phyloP scores from a whole-genome alignment of 2,329 filamentous ascomycete genomes.

The Rasamsonia emersonii region DNA sequence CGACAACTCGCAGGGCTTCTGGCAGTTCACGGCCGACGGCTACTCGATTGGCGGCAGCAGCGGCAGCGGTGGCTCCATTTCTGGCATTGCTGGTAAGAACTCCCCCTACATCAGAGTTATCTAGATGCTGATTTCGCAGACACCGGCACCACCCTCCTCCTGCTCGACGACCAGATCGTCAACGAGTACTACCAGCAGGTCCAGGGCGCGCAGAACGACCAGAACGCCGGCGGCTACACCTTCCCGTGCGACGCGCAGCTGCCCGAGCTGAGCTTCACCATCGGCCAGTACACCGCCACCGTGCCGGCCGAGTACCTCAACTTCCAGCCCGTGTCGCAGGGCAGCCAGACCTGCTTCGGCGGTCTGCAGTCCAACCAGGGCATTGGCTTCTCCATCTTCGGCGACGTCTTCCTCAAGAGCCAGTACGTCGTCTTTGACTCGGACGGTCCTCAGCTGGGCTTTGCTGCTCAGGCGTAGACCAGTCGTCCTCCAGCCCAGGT shows the following conservation, averaged over 20 bases:
- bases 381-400: slow-evolving; percentile 61
- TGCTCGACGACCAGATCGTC: slow-evolving; percentile 48
- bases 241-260: slow-evolving; percentile 44
- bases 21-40: slow-evolving; percentile 50
- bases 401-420: slow-evolving; percentile 71
- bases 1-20: slow-evolving; percentile 53
- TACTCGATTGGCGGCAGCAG: slow-evolving; percentile 45
- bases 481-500: no score
- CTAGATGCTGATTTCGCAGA: no score
- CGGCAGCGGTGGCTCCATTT: slow-evolving; percentile 34
- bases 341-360: slow-evolving; percentile 55
- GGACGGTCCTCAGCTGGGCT: slow-evolving; percentile 39
- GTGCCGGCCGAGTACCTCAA: slow-evolving; percentile 50
- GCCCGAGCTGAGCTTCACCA: slow-evolving; percentile 46
- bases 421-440: slow-evolving; percentile 66
- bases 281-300: slow-evolving; percentile 42
- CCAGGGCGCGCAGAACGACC: slow-evolving; percentile 22
- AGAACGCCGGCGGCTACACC: slow-evolving; percentile 46
- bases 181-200: slow-evolving; percentile 54
- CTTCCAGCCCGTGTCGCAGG: slow-evolving; percentile 34
- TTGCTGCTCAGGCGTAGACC: slow-evolving; percentile 35
- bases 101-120: no score
- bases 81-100: slow-evolving; percentile 54
- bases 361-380: slow-evolving; percentile 59
- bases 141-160: slow-evolving; percentile 61